These are phyloP conservation scores for Trichoderma gracile DNA, from an alignment of 2,329 filamentous ascomycete genomes.

Conservation along the genomic window DNA sequence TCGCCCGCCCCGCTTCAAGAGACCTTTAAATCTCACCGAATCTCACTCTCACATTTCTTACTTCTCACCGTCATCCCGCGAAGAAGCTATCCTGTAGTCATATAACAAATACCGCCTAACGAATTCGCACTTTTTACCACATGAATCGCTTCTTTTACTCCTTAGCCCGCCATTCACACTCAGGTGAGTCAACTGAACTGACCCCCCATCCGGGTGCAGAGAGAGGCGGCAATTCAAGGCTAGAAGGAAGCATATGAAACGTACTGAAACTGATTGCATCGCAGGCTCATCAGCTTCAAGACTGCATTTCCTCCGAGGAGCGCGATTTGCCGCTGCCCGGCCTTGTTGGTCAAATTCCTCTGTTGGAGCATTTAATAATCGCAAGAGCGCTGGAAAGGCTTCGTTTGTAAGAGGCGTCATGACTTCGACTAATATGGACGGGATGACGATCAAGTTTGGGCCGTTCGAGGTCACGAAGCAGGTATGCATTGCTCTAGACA, in stretches of 20 bases:
- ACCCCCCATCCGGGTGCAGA: too few species aligned
- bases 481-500: slow-evolving; percentile 45
- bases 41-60: slow-evolving; percentile 4
- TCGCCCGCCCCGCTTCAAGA: slow-evolving; percentile 5
- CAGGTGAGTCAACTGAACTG: too few species aligned
- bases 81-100: neutral
- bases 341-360: neutral
- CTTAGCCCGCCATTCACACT: neutral
- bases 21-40: slow-evolving; percentile 19
- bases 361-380: neutral
- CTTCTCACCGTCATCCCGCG: neutral
- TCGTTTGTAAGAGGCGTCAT: slow-evolving; percentile 32
- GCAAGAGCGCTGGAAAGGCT: neutral
- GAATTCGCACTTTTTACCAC: neutral
- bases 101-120: too few species aligned
- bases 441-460: slow-evolving; percentile 63
- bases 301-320: neutral
- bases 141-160: neutral
- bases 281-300: neutral
- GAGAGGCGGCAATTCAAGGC: too few species aligned
- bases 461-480: slow-evolving; percentile 74
- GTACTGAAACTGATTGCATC: too few species aligned
- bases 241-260: too few species aligned
- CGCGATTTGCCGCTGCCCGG: neutral
- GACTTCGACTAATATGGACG: slow-evolving; percentile 34